These are phyloP conservation scores for Wickerhamomyces canadensis DNA, from an alignment of 805 yeast genomes.

Conservation along the genomic window DNA sequence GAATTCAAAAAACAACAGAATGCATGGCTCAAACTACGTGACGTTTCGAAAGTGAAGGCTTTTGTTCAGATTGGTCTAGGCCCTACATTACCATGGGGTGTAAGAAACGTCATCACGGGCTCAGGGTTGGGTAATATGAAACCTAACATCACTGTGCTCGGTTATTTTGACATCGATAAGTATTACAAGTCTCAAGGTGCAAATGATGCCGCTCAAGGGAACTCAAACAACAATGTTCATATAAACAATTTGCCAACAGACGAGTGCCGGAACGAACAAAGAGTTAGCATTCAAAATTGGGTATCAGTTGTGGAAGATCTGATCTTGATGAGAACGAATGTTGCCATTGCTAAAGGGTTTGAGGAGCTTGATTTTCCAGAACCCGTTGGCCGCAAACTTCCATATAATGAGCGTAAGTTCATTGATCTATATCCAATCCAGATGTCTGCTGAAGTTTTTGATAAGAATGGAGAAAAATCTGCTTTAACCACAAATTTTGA, in stretches of 20 bases:
- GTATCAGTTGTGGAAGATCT: slow-evolving; percentile 89
- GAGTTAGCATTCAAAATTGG: slow-evolving; percentile 76
- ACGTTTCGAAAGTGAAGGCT: slow-evolving; percentile 74
- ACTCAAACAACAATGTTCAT: too few species aligned
- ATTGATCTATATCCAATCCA: slow-evolving; percentile 96
- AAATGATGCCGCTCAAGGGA: slow-evolving; percentile 7
- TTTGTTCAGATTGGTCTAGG: slow-evolving; percentile 91
- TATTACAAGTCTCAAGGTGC: slow-evolving; percentile 20
- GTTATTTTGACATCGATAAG: slow-evolving; percentile 66
- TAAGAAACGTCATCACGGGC: slow-evolving; percentile 83
- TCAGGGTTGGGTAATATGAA: slow-evolving; percentile 98
- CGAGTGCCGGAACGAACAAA: slow-evolving; percentile 61
- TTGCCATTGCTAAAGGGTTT: slow-evolving; percentile 92
- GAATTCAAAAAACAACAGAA: slow-evolving; percentile 68
- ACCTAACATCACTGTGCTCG: slow-evolving; percentile 90
- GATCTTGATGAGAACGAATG: slow-evolving; percentile 80
- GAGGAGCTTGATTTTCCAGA: slow-evolving; percentile 60
- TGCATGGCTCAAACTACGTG: slow-evolving; percentile 84
- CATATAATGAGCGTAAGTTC: slow-evolving; percentile 36
- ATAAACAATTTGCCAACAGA: slow-evolving; percentile 70
- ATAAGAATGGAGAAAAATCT: slow-evolving; percentile 57
- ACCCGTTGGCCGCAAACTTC: slow-evolving; percentile 26
- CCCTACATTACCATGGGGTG: slow-evolving; percentile 90
- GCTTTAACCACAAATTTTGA: slow-evolving; percentile 87
- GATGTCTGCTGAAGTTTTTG: slow-evolving; percentile 79